These are phyloP conservation scores for Pseudogymnoascus sp. DNA, from an alignment of 2,329 filamentous ascomycete genomes.

Conservation along the genomic window DNA sequence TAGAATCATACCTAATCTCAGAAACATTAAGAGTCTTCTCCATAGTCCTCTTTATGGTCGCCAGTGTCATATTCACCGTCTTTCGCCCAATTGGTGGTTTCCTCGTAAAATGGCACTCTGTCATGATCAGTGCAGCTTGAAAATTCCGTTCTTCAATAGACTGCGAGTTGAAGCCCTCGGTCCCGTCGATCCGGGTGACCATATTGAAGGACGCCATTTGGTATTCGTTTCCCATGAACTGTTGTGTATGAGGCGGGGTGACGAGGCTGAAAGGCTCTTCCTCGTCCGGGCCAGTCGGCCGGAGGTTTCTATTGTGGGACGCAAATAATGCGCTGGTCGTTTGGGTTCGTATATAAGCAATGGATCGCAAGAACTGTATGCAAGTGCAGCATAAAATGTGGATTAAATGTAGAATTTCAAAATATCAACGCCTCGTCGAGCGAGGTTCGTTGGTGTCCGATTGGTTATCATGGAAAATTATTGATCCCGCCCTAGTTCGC, in stretches of 20 bases:
- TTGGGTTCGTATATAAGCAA: background rate
- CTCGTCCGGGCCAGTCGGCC: constrained; percentile 1
- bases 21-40: constrained; percentile 57
- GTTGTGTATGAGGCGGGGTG: background rate
- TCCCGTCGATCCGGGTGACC: constrained; percentile 13
- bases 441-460: constrained; percentile 3
- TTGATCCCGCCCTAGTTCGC: background rate
- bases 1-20: constrained; percentile 47
- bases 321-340: background rate
- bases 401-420: constrained; percentile 4
- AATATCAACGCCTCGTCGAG: constrained; percentile 1
- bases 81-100: constrained; percentile 51
- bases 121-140: constrained; percentile 52
- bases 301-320: background rate
- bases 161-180: constrained; percentile 29
- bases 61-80: constrained; percentile 48
- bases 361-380: background rate
- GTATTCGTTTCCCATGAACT: constrained; percentile 12
- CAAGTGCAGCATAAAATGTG: background rate
- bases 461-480: constrained; percentile 9
- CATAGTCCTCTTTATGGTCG: constrained; percentile 54
- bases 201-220: constrained; percentile 13
- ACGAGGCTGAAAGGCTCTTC: background rate
- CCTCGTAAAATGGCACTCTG: constrained; percentile 56
- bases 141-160: constrained; percentile 61